Percentiles rank a stretch among this genome's conserved stretches.
These are phyloP conservation scores for Colletotrichum sp. DNA, from an alignment of 2,329 filamentous ascomycete species.

Conservation along the genomic window DNA sequence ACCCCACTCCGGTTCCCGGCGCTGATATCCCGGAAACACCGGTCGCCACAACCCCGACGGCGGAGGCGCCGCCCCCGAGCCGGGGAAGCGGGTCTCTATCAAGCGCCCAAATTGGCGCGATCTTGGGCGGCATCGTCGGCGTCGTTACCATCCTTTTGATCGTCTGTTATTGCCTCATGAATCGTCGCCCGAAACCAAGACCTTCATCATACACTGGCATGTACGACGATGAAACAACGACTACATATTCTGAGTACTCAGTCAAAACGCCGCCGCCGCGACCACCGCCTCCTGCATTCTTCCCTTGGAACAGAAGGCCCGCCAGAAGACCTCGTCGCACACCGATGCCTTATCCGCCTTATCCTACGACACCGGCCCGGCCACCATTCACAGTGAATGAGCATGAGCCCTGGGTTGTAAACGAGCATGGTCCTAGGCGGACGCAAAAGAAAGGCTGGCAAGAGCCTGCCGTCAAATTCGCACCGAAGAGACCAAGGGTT, in stretches of 20 bases:
- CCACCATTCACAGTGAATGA: background rate
- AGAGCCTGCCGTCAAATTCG: background rate
- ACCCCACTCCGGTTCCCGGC: constrained; percentile 10
- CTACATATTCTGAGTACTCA: background rate
- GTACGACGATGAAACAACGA: background rate
- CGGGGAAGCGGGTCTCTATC: constrained; percentile 30
- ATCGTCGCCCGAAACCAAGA: background rate
- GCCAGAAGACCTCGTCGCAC: background rate
- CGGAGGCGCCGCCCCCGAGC: background rate
- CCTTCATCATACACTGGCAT: background rate
- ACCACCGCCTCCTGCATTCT: background rate
- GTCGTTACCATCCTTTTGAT: constrained; percentile 39
- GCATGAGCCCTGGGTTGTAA: background rate
- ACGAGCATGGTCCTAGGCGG: background rate
- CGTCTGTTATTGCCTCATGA: constrained; percentile 33
- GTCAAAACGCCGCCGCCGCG: background rate
- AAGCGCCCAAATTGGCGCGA: constrained; percentile 43
- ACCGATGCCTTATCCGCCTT: background rate
- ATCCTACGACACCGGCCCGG: background rate
- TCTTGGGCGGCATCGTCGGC: constrained; percentile 44
- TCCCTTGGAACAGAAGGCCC: background rate
- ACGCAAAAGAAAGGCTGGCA: background rate
- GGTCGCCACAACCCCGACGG: background rate
- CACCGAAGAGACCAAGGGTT: background rate
- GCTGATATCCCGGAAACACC: constrained; percentile 19